Base-by-base conservation (phyloP, 2,329 filamentous ascomycete species). In the Phoma sp. region DNA sequence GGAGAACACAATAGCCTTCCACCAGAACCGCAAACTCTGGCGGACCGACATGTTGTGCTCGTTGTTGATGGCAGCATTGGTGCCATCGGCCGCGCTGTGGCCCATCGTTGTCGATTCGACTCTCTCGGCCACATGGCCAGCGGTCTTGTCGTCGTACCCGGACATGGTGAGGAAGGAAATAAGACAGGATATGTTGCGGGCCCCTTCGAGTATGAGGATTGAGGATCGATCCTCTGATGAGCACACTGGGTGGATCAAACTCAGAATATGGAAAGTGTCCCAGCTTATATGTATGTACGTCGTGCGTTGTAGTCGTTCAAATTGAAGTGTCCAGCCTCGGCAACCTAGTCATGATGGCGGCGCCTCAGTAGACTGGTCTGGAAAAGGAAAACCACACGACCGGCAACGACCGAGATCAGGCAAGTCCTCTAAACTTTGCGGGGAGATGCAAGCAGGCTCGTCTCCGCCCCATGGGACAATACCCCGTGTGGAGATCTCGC, bases 1-100 rank as follows among this genome's bases (percentile, higher is more conserved):
- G 66, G 87, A 91, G 89, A 90, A 96, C 14, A 79, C 81, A 50
- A 95, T 87, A 17, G 91, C 92, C 78, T 95, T 93, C 57, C 90
- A 91, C 72, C 96, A 96, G 23, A 93, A 81, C 64, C 80, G 84
- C 72, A 96, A 80, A 52, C 90, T 91, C 78, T 95, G 85, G 65
- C 83, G 67, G 53, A 96, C 78, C 6, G 75, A 75, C 76, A 80
- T 76, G 23, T 77, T 76, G 59, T 78, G 76, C 50, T 76, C 76
- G 33, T 78, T 76, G 38, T 73, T 70, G 39, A 77, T 77, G 40
- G 69, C 71, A 12, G 53, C 42, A 26, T 56, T 62, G 45, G 64
- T 65, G 34, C 62, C 61, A 26, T 59, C 56, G 21, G 43, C 50
- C 9, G 43, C 39, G 29, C 59, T 23, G 47, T 63, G 39, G 30